Base-by-base conservation (phyloP, 352 stramenopile genomes). In the Ophiocytium majus region DNA sequence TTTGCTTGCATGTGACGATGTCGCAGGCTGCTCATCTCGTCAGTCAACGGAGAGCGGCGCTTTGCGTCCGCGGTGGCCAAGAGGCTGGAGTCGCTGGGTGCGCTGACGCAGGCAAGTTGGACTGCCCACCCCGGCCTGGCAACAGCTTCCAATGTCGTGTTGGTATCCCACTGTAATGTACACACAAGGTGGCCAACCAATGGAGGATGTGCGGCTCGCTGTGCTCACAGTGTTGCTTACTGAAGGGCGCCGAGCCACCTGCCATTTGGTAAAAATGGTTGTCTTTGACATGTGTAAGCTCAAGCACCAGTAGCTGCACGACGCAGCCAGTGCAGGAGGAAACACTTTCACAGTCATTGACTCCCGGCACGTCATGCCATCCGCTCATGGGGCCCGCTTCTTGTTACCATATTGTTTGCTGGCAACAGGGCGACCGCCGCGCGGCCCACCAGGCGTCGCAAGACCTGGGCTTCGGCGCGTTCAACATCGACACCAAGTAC, bases 11-110 rank as follows among this genome's bases (percentile, higher is more conserved):
- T n/a, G n/a, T n/a, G n/a, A n/a, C n/a, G n/a, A n/a, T n/a, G n/a
- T n/a, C n/a, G 83, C 78, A 92, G 92, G 85, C 66, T 95, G 50
- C 86, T 94, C 9, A 89, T 94, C 10, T 93, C 90, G 33, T 90
- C 93, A 37, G 84, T 95, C 23, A 92, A 91, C 50, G 93, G 93
- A 28, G 92, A 95, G 80, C 49, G 80, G 1, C 86, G 93, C 10
- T 95, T 95, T 86, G 92, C 92, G 19, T 90, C 91, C 9, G 91
- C 92, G 1, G 93, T 95, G 23, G 90, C 89, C 5, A 93, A 93
- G 82, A 83, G 92, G 28, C 91, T 95, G 83, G 89, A 92, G 37
- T 90, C 84, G 37, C 89, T 95, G 49, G 93, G 93, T 14, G 93
- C 93, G 0, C 88, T 95, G 1, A 95, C 92, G 0, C 92, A 95